phyloP scores from a whole-genome alignment of 2,329 filamentous ascomycete genomes.

The Aspergillus sp. region DNA sequence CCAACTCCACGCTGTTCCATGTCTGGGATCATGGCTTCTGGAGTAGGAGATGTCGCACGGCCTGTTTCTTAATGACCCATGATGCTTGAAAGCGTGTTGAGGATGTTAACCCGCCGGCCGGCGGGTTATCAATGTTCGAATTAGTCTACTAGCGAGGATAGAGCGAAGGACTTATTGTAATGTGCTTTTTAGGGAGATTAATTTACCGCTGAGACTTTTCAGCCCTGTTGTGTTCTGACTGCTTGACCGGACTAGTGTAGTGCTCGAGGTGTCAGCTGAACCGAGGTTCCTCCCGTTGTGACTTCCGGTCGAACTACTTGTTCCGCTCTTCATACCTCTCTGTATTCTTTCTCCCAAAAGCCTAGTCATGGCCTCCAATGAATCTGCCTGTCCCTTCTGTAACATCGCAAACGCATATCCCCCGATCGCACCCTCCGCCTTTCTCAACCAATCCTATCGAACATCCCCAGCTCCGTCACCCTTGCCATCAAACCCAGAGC shows the following conservation, averaged over 20 bases:
- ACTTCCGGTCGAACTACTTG: not conserved
- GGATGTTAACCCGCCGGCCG: not conserved
- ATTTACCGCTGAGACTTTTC: not conserved
- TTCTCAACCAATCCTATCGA: conserved; percentile 17
- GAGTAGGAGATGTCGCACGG: not conserved
- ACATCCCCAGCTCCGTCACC: conserved; percentile 16
- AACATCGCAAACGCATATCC: conserved; percentile 55
- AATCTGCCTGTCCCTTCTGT: conserved; percentile 57
- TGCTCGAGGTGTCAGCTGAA: not conserved
- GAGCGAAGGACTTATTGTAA: conserved; percentile 6
- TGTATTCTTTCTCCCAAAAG: not conserved
- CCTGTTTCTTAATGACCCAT: not conserved
- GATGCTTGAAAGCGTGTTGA: not conserved
- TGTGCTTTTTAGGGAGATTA: conserved; percentile 9
- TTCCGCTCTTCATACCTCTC: not conserved
- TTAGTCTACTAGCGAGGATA: not conserved
- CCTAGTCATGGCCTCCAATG: conserved; percentile 12
- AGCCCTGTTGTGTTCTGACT: not conserved
- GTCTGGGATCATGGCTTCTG: not conserved
- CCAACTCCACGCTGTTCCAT: not conserved
- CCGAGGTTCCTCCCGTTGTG: not conserved
- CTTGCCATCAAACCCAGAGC: conserved; percentile 20
- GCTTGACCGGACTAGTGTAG: not conserved
- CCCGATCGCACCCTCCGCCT: conserved; percentile 28
- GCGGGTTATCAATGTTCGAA: not conserved